Evolutionary conservation across 208 protist genomes (phyloP).

Genomic region (Leptomonas pyrrhocoris): DNA sequence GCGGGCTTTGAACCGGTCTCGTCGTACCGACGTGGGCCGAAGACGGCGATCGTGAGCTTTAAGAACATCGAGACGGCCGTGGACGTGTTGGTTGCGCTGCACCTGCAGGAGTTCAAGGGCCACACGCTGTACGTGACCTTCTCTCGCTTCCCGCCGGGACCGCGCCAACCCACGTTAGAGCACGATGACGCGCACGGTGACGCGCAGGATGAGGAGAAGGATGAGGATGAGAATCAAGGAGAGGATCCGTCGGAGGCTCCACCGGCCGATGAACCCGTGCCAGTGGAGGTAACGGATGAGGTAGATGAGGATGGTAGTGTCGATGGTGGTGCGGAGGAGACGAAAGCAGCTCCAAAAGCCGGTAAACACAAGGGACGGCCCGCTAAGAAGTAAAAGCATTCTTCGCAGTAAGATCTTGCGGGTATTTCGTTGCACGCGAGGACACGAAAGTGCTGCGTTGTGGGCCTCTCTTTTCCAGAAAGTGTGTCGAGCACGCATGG

Average conservation of each 20-base stretch:
- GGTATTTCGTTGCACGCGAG: too few relatives aligned
- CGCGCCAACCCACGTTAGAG: slow-evolving; percentile 29
- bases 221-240: slow-evolving; percentile 11
- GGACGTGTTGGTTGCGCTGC: slow-evolving; percentile 70
- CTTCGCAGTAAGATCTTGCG: too few relatives aligned
- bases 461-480: neutral
- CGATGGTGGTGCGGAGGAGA: neutral
- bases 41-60: slow-evolving; percentile 65
- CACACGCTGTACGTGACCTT: slow-evolving; percentile 84
- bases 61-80: slow-evolving; percentile 65
- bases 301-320: neutral
- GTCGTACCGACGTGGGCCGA: slow-evolving; percentile 67
- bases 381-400: slow-evolving; percentile 1
- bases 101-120: slow-evolving; percentile 66
- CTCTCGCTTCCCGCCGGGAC: slow-evolving; percentile 76
- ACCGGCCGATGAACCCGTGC: neutral
- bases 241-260: neutral
- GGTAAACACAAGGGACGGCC: neutral
- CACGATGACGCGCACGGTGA: slow-evolving; percentile 34
- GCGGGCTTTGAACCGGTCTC: slow-evolving; percentile 40
- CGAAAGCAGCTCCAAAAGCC: neutral
- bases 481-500: neutral
- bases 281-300: neutral
- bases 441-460: too few relatives aligned
- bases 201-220: slow-evolving; percentile 16